These are phyloP conservation scores for Bruguiera parviflora DNA, from an alignment of 345 rosid genomes.

Conservation along the genomic window DNA sequence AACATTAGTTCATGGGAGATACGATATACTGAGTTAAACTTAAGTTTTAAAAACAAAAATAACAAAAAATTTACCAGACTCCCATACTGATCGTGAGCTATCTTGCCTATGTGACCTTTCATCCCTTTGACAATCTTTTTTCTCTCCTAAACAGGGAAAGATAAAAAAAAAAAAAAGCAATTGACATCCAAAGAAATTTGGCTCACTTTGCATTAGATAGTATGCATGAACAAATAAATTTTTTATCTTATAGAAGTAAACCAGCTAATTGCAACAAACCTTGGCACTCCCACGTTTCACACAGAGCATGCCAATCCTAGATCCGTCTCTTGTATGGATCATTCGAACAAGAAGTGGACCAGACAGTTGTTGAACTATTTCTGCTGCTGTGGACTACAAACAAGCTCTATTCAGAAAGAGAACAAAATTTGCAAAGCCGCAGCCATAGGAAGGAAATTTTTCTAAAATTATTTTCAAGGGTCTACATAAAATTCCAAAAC, in stretches of 20 bases:
- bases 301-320: constrained; percentile 74
- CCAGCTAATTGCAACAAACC: constrained; percentile 39
- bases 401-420: constrained; percentile 23
- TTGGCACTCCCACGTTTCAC: constrained; percentile 92
- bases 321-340: constrained; percentile 94
- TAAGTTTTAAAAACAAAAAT: background rate
- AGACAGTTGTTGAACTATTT: constrained; percentile 65
- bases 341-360: constrained; percentile 86
- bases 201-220: constrained; percentile 7
- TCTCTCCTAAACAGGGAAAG: constrained; percentile 58
- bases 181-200: background rate
- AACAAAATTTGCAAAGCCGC: constrained; percentile 2
- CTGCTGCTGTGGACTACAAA: constrained; percentile 72
- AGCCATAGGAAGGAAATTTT: constrained; percentile 7
- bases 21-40: background rate
- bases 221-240: background rate
- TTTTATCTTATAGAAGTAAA: background rate
- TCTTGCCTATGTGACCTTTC: constrained; percentile 62
- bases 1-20: background rate
- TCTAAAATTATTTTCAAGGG: background rate
- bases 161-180: background rate
- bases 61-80: constrained; percentile 53
- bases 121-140: constrained; percentile 84
- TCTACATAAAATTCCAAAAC: constrained; percentile 7
- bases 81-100: constrained; percentile 73